Percentiles rank a stretch among this genome's conserved stretches.
Conservation (phyloP, 345 rosid species). For the Camelina laxa region DNA sequence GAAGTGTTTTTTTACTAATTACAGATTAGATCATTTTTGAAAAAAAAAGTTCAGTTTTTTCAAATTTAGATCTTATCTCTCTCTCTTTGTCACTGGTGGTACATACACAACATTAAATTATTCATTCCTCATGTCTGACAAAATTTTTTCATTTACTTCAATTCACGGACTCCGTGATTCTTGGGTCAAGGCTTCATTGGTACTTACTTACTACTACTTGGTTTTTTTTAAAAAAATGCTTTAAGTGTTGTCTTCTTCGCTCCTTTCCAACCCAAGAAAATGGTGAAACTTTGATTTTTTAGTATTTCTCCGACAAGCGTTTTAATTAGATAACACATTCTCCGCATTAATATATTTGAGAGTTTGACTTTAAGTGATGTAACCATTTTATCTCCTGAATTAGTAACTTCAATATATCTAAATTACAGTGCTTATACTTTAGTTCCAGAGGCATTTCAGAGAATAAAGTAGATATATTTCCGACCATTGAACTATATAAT, state of each 20-base stretch:
- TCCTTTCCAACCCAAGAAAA: conserved; percentile 23
- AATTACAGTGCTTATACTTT: neutral
- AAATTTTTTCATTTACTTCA: conserved; percentile 28
- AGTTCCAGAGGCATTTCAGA: neutral
- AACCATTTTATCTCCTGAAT: neutral
- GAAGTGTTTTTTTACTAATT: neutral
- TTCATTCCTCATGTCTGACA: conserved; percentile 23
- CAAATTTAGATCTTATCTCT: conserved; percentile 20
- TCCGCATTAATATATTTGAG: conserved; percentile 24
- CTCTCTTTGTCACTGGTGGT: too few relatives aligned
- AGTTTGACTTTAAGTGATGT: conserved; percentile 17
- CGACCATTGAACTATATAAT: conserved; percentile 26
- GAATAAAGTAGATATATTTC: neutral
- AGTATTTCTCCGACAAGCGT: conserved; percentile 13
- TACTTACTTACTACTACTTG: conserved; percentile 20
- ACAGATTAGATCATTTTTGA: neutral
- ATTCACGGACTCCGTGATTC: conserved; percentile 48
- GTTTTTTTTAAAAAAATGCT: conserved; percentile 2
- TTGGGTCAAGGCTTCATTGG: conserved; percentile 45
- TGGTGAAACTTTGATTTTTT: conserved; percentile 17
- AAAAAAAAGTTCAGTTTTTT: neutral
- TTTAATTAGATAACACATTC: conserved; percentile 8
- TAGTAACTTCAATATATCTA: neutral
- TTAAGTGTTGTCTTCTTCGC: conserved; percentile 24
- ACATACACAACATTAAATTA: conserved; percentile 25